phyloP scores from a whole-genome alignment of 169 alveolate species.

The Toxoplasma gondii region DNA sequence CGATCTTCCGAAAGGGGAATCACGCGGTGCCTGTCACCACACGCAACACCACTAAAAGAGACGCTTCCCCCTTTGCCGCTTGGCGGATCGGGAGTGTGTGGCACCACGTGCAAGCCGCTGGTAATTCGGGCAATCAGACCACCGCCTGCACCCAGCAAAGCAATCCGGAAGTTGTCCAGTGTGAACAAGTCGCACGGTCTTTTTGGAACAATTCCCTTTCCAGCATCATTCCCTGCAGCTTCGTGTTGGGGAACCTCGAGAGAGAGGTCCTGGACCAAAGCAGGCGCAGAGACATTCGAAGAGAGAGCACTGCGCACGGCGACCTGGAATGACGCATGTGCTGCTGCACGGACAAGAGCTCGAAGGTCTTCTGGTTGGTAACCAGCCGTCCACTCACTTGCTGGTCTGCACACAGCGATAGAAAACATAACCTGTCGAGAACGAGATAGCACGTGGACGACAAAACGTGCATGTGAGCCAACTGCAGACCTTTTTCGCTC shows the following conservation, averaged over 20 bases:
- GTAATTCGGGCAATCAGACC: background rate
- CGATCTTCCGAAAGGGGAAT: background rate
- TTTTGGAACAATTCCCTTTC: background rate
- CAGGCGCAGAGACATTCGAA: background rate
- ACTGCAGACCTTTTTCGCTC: too few relatives aligned
- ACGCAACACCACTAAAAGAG: background rate
- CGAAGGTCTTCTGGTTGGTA: conserved; percentile 1
- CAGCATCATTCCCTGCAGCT: background rate
- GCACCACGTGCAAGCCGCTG: background rate
- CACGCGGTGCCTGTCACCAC: background rate
- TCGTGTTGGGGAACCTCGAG: background rate
- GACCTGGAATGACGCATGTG: background rate
- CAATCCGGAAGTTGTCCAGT: background rate
- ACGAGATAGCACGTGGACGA: background rate
- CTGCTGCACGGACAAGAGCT: conserved; percentile 19
- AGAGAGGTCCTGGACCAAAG: background rate
- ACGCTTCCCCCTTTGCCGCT: background rate
- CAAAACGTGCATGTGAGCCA: background rate
- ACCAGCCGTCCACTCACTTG: conserved; percentile 12
- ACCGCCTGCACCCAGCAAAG: background rate
- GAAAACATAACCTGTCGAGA: background rate
- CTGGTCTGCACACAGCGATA: background rate
- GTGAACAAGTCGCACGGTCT: background rate
- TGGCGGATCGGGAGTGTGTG: background rate
- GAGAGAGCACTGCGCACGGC: background rate